Evolutionary conservation across 1,284 basidiomycete genomes (phyloP).

Genomic region (Malassezia furfur): DNA sequence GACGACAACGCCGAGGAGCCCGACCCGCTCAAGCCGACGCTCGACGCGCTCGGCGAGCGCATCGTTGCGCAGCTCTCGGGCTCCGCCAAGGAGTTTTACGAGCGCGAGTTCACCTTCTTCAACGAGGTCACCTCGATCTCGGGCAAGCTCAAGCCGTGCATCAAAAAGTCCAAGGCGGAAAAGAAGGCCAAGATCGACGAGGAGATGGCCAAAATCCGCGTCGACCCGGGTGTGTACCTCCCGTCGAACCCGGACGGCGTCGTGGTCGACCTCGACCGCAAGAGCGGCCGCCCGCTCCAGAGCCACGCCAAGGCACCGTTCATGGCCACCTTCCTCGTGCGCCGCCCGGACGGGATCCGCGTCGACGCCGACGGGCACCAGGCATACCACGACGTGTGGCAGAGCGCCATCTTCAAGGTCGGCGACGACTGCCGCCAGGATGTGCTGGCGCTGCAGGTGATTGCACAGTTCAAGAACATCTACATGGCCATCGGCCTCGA

Average conservation of each 20-base stretch:
- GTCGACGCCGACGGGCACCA: conserved; percentile 25
- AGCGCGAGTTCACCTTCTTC: conserved; percentile 92
- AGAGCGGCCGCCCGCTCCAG: conserved; percentile 88
- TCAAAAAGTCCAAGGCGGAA: conserved; percentile 89
- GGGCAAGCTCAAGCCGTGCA: conserved; percentile 90
- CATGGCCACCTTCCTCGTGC: conserved; percentile 98
- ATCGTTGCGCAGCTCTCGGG: conserved; percentile 81
- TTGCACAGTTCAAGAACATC: conserved; percentile 99
- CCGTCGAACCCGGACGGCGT: conserved; percentile 95
- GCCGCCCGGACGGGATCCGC: conserved; percentile 49
- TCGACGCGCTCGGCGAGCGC: conserved; percentile 75
- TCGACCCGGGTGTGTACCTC: conserved; percentile 88
- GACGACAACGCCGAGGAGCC: conserved; percentile 66
- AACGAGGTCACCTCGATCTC: conserved; percentile 93
- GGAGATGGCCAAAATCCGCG: conserved; percentile 91
- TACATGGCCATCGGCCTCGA: conserved; percentile 77
- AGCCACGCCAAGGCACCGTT: conserved; percentile 98
- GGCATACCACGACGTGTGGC: conserved; percentile 64
- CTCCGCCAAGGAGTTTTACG: conserved; percentile 82
- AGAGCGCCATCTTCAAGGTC: conserved; percentile 98
- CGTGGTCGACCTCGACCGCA: conserved; percentile 91
- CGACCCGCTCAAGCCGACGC: conserved; percentile 84
- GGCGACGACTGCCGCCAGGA: conserved; percentile 99
- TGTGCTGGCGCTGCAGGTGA: conserved; percentile 86
- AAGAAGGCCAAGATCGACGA: conserved; percentile 99